Evolutionary conservation across 305 asterid genomes (phyloP).

Genomic region (Fraxinus greggii): DNA sequence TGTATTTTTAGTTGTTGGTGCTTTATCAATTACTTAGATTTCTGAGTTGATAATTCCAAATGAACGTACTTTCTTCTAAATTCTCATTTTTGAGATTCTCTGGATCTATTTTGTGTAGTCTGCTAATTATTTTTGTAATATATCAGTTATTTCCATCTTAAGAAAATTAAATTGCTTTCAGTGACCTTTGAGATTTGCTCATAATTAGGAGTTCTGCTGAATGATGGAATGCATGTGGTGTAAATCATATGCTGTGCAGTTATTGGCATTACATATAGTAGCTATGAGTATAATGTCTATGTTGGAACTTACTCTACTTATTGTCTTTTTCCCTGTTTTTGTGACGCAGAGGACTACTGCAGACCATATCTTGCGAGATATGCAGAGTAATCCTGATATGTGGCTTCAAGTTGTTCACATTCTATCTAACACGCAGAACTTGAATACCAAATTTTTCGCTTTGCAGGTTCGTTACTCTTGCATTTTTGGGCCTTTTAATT

Average conservation of each 20-base stretch:
- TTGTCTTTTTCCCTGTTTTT: conserved; percentile 12
- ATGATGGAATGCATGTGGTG: not conserved
- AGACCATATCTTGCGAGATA: conserved; percentile 84
- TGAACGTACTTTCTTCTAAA: not conserved
- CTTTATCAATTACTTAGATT: conserved; percentile 9
- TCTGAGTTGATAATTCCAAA: not conserved
- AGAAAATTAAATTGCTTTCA: not conserved
- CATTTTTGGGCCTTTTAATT: not conserved
- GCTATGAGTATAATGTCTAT: not conserved
- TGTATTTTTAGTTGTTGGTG: not conserved
- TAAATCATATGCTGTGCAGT: not conserved
- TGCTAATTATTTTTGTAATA: not conserved
- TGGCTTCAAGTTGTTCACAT: conserved; percentile 99
- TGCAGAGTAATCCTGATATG: conserved; percentile 90
- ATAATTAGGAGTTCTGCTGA: not conserved
- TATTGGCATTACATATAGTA: not conserved
- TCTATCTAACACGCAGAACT: conserved; percentile 67
- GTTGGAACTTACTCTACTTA: not conserved
- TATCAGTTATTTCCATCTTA: not conserved
- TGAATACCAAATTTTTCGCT: conserved; percentile 89
- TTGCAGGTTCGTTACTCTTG: conserved; percentile 61
- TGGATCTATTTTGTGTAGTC: not conserved
- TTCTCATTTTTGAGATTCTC: not conserved
- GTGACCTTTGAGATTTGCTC: conserved; percentile 10
- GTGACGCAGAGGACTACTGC: conserved; percentile 81